Conservation (phyloP, 345 rosid species). For the Lumnitzera racemosa region DNA sequence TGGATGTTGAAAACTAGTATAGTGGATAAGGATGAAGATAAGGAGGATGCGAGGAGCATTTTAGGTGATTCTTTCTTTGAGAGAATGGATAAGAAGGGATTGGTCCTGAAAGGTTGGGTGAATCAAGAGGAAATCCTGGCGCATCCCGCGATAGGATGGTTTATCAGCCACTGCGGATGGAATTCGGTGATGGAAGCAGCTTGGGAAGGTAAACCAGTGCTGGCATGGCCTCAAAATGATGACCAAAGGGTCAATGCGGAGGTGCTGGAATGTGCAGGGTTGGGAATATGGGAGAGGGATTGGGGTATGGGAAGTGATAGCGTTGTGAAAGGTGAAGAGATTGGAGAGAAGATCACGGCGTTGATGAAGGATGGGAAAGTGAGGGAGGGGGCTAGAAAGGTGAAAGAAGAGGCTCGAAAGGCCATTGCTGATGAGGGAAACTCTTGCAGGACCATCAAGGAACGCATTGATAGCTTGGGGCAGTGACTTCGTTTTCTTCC, state of each 20-base stretch:
- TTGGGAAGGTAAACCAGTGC: conserved; percentile 14
- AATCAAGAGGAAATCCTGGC: conserved; percentile 28
- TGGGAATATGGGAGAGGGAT: conserved; percentile 3
- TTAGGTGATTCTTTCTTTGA: conserved; percentile 22
- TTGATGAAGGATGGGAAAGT: conserved; percentile 23
- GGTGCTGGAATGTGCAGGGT: conserved; percentile 9
- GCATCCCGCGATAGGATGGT: conserved; percentile 18
- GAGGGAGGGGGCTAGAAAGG: conserved; percentile 11
- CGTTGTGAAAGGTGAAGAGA: conserved; percentile 29
- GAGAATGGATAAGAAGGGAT: conserved; percentile 11
- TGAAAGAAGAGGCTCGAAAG: conserved; percentile 25
- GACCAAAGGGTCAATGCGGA: conserved; percentile 22
- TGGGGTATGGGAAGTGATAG: conserved; percentile 16
- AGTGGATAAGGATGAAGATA: conserved; percentile 36
- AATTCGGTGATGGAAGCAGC: conserved; percentile 19
- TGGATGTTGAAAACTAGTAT: conserved; percentile 30
- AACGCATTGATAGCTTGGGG: background rate
- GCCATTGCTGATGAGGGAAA: conserved; percentile 22
- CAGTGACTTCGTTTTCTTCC: too few species aligned
- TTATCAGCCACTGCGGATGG: conserved; percentile 27
- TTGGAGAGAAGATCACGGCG: conserved; percentile 19
- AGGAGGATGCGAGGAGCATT: conserved; percentile 16
- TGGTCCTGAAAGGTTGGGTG: conserved; percentile 34
- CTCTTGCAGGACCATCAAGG: conserved; percentile 1
- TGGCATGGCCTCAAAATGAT: conserved; percentile 24